Evolutionary conservation across 2,329 filamentous ascomycete genomes (phyloP).

Genomic region (Exserohilum turcica): DNA sequence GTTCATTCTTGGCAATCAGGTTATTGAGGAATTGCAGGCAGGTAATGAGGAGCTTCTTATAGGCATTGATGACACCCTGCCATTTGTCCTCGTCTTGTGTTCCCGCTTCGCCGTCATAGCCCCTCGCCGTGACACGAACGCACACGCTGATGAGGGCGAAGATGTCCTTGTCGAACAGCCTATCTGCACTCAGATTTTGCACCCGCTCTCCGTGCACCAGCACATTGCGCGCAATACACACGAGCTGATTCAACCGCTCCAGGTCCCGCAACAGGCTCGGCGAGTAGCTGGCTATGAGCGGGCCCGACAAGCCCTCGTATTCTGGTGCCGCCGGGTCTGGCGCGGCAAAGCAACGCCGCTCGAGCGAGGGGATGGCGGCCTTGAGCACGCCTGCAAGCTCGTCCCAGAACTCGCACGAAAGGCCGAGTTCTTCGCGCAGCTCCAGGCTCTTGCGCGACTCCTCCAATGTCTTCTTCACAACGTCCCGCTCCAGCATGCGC

Average conservation of each 20-base stretch:
- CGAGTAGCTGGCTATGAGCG: constrained; percentile 65
- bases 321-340: constrained; percentile 62
- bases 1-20: constrained; percentile 68
- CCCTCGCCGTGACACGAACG: constrained; percentile 66
- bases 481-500: constrained; percentile 59
- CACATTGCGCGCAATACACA: constrained; percentile 66
- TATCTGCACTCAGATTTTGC: constrained; percentile 66
- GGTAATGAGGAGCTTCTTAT: constrained; percentile 69
- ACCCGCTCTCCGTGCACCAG: constrained; percentile 65
- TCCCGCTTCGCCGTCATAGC: constrained; percentile 68
- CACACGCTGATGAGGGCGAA: constrained; percentile 67
- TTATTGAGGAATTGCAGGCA: constrained; percentile 71
- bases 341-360: constrained; percentile 65
- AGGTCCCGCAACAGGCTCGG: constrained; percentile 65
- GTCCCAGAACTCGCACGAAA: constrained; percentile 63
- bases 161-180: constrained; percentile 65
- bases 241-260: constrained; percentile 65
- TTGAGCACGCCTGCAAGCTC: constrained; percentile 63
- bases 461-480: constrained; percentile 65
- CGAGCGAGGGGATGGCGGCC: constrained; percentile 65
- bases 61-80: constrained; percentile 68
- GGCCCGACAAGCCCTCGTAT: constrained; percentile 64
- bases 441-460: constrained; percentile 62
- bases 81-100: constrained; percentile 67
- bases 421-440: constrained; percentile 62